Conservation (phyloP, 1,284 basidiomycete genomes). For the Xerocomus subilludens region DNA sequence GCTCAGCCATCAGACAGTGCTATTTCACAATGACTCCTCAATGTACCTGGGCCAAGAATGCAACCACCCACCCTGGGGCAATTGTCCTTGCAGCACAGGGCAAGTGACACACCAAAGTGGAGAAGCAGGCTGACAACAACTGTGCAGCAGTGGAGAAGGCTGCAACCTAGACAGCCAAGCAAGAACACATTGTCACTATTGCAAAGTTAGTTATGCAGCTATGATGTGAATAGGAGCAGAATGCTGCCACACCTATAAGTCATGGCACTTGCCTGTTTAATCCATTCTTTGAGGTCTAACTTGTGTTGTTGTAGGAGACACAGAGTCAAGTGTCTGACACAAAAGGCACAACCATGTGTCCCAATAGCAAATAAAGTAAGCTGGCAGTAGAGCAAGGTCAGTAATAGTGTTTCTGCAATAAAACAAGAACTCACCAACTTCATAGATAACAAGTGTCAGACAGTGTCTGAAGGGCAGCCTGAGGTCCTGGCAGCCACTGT, state of each 20-base stretch:
- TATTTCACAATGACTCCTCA: background rate
- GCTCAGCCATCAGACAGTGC: background rate
- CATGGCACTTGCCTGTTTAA: background rate
- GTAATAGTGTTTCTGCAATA: too few relatives aligned
- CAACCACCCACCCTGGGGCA: conserved; percentile 1
- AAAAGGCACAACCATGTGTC: too few relatives aligned
- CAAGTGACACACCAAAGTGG: background rate
- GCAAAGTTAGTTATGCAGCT: background rate
- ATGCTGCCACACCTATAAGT: background rate
- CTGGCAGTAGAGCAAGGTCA: too few relatives aligned
- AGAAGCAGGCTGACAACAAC: conserved; percentile 12
- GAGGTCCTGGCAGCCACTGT: too few relatives aligned
- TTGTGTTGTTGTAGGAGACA: too few relatives aligned
- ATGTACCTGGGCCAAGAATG: background rate
- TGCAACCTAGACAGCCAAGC: background rate
- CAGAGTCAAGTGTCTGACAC: background rate
- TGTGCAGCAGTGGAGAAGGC: too few relatives aligned
- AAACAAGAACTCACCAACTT: background rate
- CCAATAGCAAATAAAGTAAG: too few relatives aligned
- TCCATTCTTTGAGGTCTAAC: too few relatives aligned
- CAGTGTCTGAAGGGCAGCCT: too few relatives aligned
- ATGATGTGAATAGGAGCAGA: background rate
- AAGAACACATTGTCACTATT: background rate
- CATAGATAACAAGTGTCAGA: background rate
- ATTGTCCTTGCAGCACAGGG: background rate